These are phyloP conservation scores for Acanthamoeba lenticulata DNA, from an alignment of 208 protist species.

Conservation along the genomic window DNA sequence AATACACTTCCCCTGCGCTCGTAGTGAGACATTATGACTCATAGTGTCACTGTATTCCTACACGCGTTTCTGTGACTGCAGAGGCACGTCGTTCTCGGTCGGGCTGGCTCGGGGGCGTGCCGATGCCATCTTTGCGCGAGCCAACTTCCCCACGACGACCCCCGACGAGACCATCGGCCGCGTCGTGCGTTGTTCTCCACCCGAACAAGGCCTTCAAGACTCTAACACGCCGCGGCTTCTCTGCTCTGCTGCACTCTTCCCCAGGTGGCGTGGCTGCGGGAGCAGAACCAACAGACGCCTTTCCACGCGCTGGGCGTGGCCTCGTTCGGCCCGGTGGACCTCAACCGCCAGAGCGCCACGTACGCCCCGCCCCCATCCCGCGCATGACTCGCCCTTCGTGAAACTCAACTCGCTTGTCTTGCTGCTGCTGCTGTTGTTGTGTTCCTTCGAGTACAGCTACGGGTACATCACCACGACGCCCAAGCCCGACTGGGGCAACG, in stretches of 20 bases:
- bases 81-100: constrained; percentile 32
- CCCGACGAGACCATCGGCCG: constrained; percentile 38
- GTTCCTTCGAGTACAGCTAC: constrained; percentile 66
- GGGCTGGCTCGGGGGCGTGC: not conserved
- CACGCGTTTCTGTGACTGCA: not conserved
- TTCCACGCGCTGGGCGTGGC: constrained; percentile 82
- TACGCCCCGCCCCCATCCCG: not conserved
- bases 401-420: not conserved
- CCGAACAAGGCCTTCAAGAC: not conserved
- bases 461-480: constrained; percentile 87
- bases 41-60: not conserved
- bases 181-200: not conserved
- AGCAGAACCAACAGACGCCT: constrained; percentile 51
- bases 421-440: not conserved
- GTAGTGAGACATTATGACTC: not conserved
- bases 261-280: not conserved
- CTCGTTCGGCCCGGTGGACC: constrained; percentile 85
- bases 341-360: constrained; percentile 65
- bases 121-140: not conserved
- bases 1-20: not conserved
- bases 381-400: not conserved
- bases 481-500: constrained; percentile 82
- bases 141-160: constrained; percentile 26
- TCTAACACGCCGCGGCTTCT: not conserved
- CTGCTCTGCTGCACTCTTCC: not conserved